These are phyloP conservation scores for Narthecium ossifragum DNA, from an alignment of 106 monocot species.

Conservation along the genomic window DNA sequence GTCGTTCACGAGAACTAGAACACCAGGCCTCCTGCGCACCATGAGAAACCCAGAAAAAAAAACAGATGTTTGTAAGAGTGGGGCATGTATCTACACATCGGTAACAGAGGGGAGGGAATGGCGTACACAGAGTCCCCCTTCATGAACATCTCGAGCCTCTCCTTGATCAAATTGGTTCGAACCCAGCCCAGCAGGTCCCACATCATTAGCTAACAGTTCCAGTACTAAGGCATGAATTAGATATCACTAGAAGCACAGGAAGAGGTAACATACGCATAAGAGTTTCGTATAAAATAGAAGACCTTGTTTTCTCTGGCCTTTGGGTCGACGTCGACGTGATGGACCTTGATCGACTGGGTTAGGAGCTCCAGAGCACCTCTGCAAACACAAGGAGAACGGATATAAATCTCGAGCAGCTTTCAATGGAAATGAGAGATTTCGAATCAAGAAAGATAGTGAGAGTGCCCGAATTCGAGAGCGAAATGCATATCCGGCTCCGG, in stretches of 20 bases:
- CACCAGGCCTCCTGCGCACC: conserved; percentile 77
- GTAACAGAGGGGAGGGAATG: neutral
- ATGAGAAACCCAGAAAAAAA: too few species aligned
- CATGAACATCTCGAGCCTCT: conserved; percentile 97
- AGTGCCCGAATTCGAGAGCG: conserved; percentile 65
- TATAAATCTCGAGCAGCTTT: neutral
- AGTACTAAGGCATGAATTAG: neutral
- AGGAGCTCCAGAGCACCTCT: conserved; percentile 97
- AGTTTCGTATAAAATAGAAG: neutral
- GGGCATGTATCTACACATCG: too few species aligned
- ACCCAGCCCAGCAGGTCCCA: conserved; percentile 67
- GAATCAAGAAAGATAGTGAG: neutral
- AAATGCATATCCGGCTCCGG: too few species aligned
- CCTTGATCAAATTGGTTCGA: conserved; percentile 80
- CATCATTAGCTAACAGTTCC: conserved; percentile 47
- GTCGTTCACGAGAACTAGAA: conserved; percentile 85
- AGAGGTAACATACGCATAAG: neutral
- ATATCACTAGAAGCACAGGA: neutral
- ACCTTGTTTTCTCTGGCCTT: conserved; percentile 56
- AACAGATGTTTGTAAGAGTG: too few species aligned
- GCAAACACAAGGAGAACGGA: neutral
- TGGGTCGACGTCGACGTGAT: conserved; percentile 48
- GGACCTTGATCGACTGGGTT: conserved; percentile 54
- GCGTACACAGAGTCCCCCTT: conserved; percentile 87
- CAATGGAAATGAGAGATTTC: too few species aligned